Evolutionary conservation across 768 basidiomycete species (phyloP), one percentile per base, ranked within the genome.

Genomic region (Thelephora aurantiotincta): DNA sequence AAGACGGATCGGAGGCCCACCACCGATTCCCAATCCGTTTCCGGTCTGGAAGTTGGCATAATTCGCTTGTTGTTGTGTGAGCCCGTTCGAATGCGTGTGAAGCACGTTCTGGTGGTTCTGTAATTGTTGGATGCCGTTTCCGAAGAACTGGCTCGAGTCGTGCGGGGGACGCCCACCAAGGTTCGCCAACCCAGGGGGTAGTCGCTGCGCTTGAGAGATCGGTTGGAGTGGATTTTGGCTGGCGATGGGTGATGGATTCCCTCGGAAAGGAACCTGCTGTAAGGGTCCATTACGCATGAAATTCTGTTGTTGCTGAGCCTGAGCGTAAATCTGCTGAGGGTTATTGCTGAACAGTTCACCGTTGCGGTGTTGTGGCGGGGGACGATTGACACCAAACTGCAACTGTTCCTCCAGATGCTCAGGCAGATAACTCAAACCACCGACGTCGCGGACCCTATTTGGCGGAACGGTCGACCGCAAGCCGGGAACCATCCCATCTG

Each of bases 401-500:
- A 80, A 55, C 0, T 71, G 60, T 19, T 88, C 86, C 35, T 81
- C 79, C 20, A 75, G 55, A 13, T 71, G 66, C 26, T 85, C 85
- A 34, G 73, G 60, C 9, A 41, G 16, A 48, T 62, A 61, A 55
- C 74, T 78, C 48, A 77, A 64, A 3, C 67, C 63, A 33, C 65
- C 64, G 51, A 68, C 68, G 51, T 82, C 78, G 43, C 82, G 71
- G 56, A 65, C 71, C 51, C 82, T 73, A 48, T 78, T 55, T 11
- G 55, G 72, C 37, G 78, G 75, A 43, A 74, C 77, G 35, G 70
- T 72, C 26, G 80, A 72, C 35, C 87, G 79, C 30, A 90, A 70
- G 7, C 86, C 88, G 20, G 88, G 86, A 13, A 90, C 87, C 75
- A 90, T 77, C 23, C 82, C 83, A 63, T 90, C 84, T 9, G 87